A percentile compares a stretch with the other conserved stretches of the same genome.
phyloP scores from a whole-genome alignment of 2,329 filamentous ascomycete species.

The Ophiostoma piceae region DNA sequence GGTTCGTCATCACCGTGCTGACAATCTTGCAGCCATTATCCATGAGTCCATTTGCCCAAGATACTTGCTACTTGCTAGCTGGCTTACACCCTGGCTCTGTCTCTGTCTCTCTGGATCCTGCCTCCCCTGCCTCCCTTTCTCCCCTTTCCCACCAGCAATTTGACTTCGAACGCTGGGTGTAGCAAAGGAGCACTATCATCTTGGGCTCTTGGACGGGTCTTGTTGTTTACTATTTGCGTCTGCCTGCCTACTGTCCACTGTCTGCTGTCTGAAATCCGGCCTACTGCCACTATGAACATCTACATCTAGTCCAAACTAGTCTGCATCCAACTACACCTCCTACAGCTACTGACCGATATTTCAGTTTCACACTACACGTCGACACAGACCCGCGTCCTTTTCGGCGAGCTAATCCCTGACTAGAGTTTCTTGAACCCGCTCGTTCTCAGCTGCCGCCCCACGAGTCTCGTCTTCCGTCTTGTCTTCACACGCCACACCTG shows the following conservation, averaged over 20 bases:
- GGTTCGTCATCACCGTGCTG: neutral
- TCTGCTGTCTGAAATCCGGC: neutral
- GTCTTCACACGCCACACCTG: neutral
- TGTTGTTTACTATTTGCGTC: neutral
- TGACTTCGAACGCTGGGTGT: neutral
- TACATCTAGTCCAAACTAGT: neutral
- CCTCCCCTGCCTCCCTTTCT: neutral
- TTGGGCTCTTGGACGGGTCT: neutral
- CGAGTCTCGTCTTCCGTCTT: neutral
- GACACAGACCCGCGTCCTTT: conserved; percentile 9
- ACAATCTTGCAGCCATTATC: neutral
- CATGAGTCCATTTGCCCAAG: neutral
- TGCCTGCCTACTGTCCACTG: neutral
- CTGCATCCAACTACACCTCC: neutral
- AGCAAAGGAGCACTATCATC: neutral
- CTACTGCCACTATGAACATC: neutral
- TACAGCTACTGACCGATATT: conserved; percentile 14
- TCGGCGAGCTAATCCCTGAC: conserved; percentile 12
- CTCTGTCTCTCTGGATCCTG: neutral
- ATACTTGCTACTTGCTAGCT: neutral
- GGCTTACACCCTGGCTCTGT: neutral
- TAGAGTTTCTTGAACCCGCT: neutral
- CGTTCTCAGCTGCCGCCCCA: conserved; percentile 14
- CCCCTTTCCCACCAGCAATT: neutral
- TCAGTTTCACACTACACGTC: neutral